phyloP scores from a whole-genome alignment of 2,329 filamentous ascomycete genomes.

The Macrophomina phaseolina region DNA sequence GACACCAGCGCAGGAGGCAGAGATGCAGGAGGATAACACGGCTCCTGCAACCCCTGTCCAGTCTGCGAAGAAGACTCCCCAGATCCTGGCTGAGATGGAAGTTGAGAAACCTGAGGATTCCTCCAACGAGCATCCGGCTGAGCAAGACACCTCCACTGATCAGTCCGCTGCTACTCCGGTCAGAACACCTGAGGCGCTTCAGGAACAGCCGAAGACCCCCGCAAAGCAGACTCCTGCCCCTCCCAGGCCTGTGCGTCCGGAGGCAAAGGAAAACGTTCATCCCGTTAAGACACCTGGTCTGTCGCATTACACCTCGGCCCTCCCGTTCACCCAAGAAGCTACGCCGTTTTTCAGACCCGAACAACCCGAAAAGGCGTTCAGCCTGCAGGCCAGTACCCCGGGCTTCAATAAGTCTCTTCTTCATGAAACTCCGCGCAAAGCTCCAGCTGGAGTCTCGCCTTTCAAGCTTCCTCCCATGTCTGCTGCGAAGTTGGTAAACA shows the following conservation, averaged over 20 bases:
- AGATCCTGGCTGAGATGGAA: not conserved
- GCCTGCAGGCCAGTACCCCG: constrained; percentile 17
- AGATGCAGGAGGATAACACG: not conserved
- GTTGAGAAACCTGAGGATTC: not conserved
- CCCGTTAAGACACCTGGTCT: constrained; percentile 11
- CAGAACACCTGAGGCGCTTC: constrained; percentile 1
- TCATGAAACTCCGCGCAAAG: constrained; percentile 26
- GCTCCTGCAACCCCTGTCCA: not conserved
- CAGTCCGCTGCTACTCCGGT: constrained; percentile 5
- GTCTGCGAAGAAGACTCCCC: not conserved
- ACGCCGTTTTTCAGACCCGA: constrained; percentile 24
- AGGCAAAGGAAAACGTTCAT: constrained; percentile 12
- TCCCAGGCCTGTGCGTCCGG: not conserved
- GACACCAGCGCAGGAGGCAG: not conserved
- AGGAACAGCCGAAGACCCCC: constrained; percentile 6
- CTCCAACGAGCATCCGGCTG: not conserved
- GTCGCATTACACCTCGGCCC: constrained; percentile 2
- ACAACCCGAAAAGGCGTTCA: not conserved
- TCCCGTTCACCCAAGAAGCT: constrained; percentile 19
- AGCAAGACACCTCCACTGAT: not conserved
- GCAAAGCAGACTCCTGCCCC: constrained; percentile 6
- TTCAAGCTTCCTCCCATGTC: constrained; percentile 27
- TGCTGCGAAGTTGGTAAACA: constrained; percentile 9
- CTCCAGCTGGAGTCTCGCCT: constrained; percentile 17
- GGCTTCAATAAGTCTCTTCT: constrained; percentile 26